These are phyloP conservation scores for Pichia sp. DNA, from an alignment of 1,139 yeast species.

Conservation along the genomic window DNA sequence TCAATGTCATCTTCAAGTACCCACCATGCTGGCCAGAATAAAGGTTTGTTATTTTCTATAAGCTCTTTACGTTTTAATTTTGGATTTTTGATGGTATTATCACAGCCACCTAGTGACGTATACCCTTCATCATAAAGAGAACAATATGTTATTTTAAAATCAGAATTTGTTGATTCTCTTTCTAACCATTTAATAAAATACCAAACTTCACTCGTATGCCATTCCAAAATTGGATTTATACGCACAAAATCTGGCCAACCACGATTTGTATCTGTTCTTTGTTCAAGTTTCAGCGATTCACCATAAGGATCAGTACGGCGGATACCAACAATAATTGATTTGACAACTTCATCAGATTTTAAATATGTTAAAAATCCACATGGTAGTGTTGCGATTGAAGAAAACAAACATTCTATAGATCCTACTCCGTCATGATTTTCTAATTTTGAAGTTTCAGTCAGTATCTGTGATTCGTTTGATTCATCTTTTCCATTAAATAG, in stretches of 20 bases:
- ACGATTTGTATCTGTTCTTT: slow-evolving; percentile 75
- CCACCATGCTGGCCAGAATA: slow-evolving; percentile 62
- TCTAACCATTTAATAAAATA: slow-evolving; percentile 41
- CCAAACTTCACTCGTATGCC: slow-evolving; percentile 81
- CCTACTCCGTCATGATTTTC: not conserved
- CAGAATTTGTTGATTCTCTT: slow-evolving; percentile 28
- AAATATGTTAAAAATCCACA: slow-evolving; percentile 62
- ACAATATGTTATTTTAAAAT: slow-evolving; percentile 51
- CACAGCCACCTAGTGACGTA: slow-evolving; percentile 74
- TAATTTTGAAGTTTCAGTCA: not conserved
- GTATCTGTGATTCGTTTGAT: slow-evolving; percentile 2
- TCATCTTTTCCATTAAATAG: not conserved
- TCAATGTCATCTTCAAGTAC: slow-evolving; percentile 55
- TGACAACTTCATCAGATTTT: slow-evolving; percentile 38
- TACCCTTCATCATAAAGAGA: slow-evolving; percentile 67
- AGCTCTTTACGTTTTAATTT: slow-evolving; percentile 35
- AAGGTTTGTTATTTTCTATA: slow-evolving; percentile 15
- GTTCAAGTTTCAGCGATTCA: slow-evolving; percentile 44
- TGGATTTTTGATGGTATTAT: slow-evolving; percentile 64
- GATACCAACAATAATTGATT: slow-evolving; percentile 74
- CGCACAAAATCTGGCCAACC: slow-evolving; percentile 84
- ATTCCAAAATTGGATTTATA: slow-evolving; percentile 74
- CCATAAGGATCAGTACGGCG: slow-evolving; percentile 80
- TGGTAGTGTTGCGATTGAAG: slow-evolving; percentile 46
- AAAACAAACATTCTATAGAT: slow-evolving; percentile 7